Evolutionary conservation across 495 filamentous ascomycete genomes (phyloP).

Genomic region (Neurospora africana): DNA sequence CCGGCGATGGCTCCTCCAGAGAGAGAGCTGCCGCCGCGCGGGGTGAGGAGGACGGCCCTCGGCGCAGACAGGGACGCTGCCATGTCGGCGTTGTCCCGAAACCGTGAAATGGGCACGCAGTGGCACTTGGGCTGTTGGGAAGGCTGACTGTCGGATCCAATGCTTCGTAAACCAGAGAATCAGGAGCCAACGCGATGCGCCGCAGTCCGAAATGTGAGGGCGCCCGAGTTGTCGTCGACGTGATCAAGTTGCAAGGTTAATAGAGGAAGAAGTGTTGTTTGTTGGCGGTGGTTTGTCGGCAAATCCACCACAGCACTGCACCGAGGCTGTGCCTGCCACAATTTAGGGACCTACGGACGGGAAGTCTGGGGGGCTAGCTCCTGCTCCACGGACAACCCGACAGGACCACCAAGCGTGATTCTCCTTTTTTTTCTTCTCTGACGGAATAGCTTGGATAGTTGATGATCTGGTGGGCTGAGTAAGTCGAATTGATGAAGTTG

Average conservation of each 20-base stretch:
- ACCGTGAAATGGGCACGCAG: not conserved
- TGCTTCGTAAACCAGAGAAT: not conserved
- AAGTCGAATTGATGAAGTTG: not conserved
- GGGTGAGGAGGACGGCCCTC: constrained; percentile 20
- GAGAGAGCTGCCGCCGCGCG: constrained; percentile 18
- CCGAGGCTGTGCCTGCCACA: not conserved
- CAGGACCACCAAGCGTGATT: not conserved
- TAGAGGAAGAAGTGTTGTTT: not conserved
- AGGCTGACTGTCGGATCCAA: not conserved
- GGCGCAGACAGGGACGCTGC: constrained; percentile 9
- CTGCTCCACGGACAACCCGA: not conserved
- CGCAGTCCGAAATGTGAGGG: not conserved
- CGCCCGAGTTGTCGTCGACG: not conserved
- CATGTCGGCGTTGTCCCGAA: constrained; percentile 9
- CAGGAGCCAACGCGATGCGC: not conserved
- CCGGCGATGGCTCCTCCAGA: constrained; percentile 25
- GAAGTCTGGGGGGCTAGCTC: not conserved
- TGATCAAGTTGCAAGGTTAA: not conserved
- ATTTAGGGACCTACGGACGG: not conserved
- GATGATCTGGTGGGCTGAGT: not conserved
- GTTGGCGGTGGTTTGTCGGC: not conserved
- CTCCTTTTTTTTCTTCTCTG: not conserved
- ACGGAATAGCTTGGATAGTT: not conserved
- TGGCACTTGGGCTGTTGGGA: not conserved
- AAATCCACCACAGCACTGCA: not conserved